A percentile compares a stretch with the other conserved stretches of the same genome.
phyloP scores from a whole-genome alignment of 805 yeast genomes.

The Pichia paraexigua region DNA sequence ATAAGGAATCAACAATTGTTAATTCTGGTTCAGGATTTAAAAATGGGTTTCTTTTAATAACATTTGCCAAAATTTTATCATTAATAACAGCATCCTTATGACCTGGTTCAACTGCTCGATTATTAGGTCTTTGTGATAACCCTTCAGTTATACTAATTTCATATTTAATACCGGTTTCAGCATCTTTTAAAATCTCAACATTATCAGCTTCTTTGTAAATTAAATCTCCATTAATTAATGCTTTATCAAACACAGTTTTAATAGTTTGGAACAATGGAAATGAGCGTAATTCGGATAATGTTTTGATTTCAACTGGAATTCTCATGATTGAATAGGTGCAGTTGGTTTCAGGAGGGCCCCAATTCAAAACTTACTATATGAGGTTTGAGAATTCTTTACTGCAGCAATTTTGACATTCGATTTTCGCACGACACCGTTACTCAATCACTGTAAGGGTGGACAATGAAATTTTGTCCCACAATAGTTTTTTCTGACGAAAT shows the following conservation, averaged over 20 bases:
- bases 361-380: no score
- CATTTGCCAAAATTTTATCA: slow-evolving; percentile 25
- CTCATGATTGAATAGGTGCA: neutral
- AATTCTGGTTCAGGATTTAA: slow-evolving; percentile 70
- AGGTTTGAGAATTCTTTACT: no score
- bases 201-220: slow-evolving; percentile 16
- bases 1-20: slow-evolving; percentile 47
- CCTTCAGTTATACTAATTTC: slow-evolving; percentile 29
- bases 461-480: neutral
- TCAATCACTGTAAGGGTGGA: no score
- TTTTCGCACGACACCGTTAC: neutral
- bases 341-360: no score
- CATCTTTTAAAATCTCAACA: slow-evolving; percentile 19
- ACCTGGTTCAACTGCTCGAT: slow-evolving; percentile 29
- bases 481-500: neutral
- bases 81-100: slow-evolving; percentile 28
- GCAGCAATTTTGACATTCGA: no score
- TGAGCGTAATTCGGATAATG: slow-evolving; percentile 17
- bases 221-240: slow-evolving; percentile 19
- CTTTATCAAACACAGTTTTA: slow-evolving; percentile 16
- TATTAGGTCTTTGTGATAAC: slow-evolving; percentile 28
- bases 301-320: slow-evolving; percentile 5
- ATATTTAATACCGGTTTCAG: slow-evolving; percentile 18
- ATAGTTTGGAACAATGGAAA: slow-evolving; percentile 15
- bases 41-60: slow-evolving; percentile 58